phyloP scores from a whole-genome alignment of 2,329 filamentous ascomycete genomes.

The Xylariaceae sp. region DNA sequence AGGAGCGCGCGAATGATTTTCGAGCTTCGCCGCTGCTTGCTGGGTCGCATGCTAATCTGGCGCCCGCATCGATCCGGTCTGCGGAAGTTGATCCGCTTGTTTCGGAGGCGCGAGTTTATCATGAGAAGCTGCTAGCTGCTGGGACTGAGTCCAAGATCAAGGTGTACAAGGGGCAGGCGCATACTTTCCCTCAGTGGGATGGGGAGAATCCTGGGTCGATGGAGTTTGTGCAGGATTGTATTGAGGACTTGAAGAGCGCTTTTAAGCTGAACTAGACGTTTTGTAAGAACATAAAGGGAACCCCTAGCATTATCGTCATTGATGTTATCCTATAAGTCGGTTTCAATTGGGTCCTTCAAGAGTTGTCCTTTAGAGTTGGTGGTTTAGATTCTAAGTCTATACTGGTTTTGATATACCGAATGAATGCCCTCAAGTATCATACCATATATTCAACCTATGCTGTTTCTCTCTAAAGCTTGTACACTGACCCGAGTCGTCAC shows the following conservation, averaged over 20 bases:
- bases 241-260: conserved; percentile 27
- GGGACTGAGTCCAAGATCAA: conserved; percentile 32
- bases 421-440: too few species aligned
- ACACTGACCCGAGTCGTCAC: too few species aligned
- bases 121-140: conserved; percentile 29
- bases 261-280: too few species aligned
- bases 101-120: conserved; percentile 32
- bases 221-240: conserved; percentile 31
- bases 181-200: conserved; percentile 36
- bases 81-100: conserved; percentile 34
- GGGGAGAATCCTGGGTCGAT: conserved; percentile 30
- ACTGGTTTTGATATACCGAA: too few species aligned
- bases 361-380: too few species aligned
- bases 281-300: too few species aligned
- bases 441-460: too few species aligned
- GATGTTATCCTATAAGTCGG: too few species aligned
- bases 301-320: too few species aligned
- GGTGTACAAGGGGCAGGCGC: conserved; percentile 34
- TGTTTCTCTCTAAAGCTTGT: too few species aligned
- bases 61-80: conserved; percentile 32
- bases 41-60: conserved; percentile 30
- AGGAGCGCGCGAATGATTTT: conserved; percentile 27
- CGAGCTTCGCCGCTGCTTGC: conserved; percentile 34
- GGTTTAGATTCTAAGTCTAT: too few species aligned
- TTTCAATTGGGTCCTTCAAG: too few species aligned